phyloP scores from a whole-genome alignment of 75 land plant genomes.

The Isoetes taiwanensis region DNA sequence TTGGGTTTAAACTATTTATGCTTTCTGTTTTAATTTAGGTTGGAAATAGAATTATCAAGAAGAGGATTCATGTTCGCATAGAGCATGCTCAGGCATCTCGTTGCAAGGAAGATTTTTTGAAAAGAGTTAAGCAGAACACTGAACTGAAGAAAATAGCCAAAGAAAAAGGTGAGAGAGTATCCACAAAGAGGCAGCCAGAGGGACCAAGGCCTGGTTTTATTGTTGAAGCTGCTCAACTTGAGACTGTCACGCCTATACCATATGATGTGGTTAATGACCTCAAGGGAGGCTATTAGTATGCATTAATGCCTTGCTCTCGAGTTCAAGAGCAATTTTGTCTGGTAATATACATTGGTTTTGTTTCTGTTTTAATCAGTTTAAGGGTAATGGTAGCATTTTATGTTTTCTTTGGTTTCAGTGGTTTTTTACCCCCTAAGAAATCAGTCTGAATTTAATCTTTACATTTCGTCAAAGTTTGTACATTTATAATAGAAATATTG shows the following conservation, averaged over 20 bases:
- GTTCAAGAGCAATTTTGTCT: no score
- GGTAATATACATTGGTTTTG: no score
- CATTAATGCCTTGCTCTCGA: no score
- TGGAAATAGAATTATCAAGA: conserved; percentile 46
- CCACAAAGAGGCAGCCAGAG: conserved; percentile 40
- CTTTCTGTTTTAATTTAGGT: no score
- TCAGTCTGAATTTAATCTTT: no score
- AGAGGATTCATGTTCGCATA: conserved; percentile 62
- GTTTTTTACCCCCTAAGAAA: no score
- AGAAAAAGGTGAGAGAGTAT: conserved; percentile 28
- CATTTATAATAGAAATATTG: no score
- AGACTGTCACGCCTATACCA: conserved; percentile 46
- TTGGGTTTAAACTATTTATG: no score
- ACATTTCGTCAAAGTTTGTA: no score
- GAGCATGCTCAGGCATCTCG: conserved; percentile 67
- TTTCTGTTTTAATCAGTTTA: no score
- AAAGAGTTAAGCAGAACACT: conserved; percentile 25
- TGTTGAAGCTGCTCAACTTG: conserved; percentile 40
- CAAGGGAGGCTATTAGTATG: conserved; percentile 40
- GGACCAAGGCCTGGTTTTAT: conserved; percentile 55
- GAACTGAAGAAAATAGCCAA: conserved; percentile 40
- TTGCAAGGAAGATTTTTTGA: conserved; percentile 37
- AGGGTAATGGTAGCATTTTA: no score
- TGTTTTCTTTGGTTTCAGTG: no score
- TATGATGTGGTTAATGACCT: conserved; percentile 58